Conservation (phyloP, 2,329 filamentous ascomycete genomes). For the Penicillium expansum region DNA sequence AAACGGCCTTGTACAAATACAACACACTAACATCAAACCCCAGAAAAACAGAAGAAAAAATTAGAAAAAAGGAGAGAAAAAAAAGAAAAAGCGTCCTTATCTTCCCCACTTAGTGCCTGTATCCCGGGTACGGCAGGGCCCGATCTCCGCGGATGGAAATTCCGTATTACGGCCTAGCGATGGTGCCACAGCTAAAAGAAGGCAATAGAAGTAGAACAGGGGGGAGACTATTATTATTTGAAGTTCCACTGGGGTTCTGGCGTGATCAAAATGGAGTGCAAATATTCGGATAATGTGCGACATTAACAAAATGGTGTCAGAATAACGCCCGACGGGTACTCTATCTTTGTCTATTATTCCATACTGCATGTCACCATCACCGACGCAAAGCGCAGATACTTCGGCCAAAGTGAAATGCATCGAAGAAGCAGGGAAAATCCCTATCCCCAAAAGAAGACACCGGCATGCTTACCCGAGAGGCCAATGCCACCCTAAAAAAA, state of each 20-base stretch:
- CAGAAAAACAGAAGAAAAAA: not conserved
- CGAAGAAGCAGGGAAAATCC: not conserved
- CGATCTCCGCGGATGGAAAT: conserved; percentile 24
- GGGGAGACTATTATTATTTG: not conserved
- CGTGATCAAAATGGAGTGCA: not conserved
- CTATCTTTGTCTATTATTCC: not conserved
- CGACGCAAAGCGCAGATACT: not conserved
- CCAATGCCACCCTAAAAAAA: not conserved
- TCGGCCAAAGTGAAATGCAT: not conserved
- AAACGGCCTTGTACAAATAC: not conserved
- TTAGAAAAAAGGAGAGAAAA: not conserved
- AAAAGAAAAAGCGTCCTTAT: not conserved
- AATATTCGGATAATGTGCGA: not conserved
- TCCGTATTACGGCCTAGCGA: not conserved
- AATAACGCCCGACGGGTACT: not conserved
- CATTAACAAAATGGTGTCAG: not conserved
- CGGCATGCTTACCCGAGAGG: not conserved
- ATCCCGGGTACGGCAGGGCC: conserved; percentile 15
- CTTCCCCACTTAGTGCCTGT: conserved; percentile 6
- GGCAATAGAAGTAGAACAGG: not conserved
- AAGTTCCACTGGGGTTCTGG: not conserved
- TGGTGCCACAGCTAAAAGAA: not conserved
- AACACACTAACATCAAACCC: not conserved
- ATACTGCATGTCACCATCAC: not conserved
- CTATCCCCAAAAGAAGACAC: not conserved